These are phyloP conservation scores for Cladobotryum mycophilum DNA, from an alignment of 2,329 filamentous ascomycete species.

Conservation along the genomic window DNA sequence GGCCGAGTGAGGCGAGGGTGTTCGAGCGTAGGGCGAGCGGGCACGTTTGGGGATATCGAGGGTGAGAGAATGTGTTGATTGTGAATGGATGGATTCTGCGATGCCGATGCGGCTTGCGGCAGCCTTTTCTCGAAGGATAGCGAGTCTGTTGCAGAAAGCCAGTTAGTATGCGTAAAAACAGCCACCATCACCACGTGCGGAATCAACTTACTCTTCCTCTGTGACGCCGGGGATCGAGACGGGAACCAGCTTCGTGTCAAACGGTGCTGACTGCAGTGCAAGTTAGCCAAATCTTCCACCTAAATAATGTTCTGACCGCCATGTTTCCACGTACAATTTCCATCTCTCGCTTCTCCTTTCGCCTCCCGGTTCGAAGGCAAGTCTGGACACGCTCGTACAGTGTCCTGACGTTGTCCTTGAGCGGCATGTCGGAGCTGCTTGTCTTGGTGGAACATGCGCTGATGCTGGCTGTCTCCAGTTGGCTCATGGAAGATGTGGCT, in stretches of 20 bases:
- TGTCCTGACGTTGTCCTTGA: slow-evolving; percentile 38
- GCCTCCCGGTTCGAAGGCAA: slow-evolving; percentile 33
- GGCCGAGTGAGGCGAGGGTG: slow-evolving; percentile 5
- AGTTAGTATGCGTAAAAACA: slow-evolving; percentile 1
- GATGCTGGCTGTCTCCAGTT: slow-evolving; percentile 11
- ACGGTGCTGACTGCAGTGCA: slow-evolving; percentile 50
- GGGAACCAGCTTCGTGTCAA: slow-evolving; percentile 51
- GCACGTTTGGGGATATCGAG: slow-evolving; percentile 9
- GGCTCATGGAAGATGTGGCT: slow-evolving; percentile 1
- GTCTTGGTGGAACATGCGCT: slow-evolving; percentile 5
- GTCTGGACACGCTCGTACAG: slow-evolving; percentile 40
- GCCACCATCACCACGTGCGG: not conserved
- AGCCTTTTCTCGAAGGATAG: slow-evolving; percentile 46
- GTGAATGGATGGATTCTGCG: slow-evolving; percentile 26
- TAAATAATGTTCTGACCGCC: too few species aligned
- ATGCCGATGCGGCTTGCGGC: slow-evolving; percentile 43
- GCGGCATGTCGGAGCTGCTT: slow-evolving; percentile 21
- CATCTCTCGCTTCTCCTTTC: slow-evolving; percentile 36
- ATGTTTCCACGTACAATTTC: slow-evolving; percentile 38
- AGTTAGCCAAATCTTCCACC: slow-evolving; percentile 16
- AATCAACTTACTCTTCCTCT: slow-evolving; percentile 49
- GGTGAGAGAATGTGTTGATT: slow-evolving; percentile 15
- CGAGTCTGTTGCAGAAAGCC: slow-evolving; percentile 30
- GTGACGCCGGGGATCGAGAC: slow-evolving; percentile 48
- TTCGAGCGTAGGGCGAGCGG: slow-evolving; percentile 7